Base-by-base conservation (phyloP, 495 filamentous ascomycete species). In the Penicillium coffeae region DNA sequence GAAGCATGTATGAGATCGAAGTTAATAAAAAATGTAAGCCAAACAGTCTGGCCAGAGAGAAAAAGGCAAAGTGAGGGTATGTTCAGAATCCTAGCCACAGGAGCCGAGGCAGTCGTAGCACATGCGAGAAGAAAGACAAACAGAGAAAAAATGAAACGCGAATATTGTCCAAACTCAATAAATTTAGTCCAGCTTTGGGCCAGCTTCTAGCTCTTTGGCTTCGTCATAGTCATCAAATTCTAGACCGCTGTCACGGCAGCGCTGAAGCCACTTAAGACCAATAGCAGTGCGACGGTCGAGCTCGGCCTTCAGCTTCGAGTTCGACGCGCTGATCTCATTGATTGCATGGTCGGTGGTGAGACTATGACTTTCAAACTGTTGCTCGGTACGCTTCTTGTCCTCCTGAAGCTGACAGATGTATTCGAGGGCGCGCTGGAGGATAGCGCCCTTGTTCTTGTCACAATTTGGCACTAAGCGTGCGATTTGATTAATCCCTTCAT, bases 391-490 rank as follows among this genome's bases (percentile, higher is more conserved):
- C 15, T 85, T 82, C 71, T 96, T 94, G 54, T 96, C 94, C 56
- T 95, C 90, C 62, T 94, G 95, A 14, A 98, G 75, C 61, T 96
- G 89, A 8, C 81, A 86, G 64, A 98, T 98, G 70, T 94, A 97
- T 50, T 88, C 79, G 16, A 96, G 92, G 1, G 93, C 92, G 8
- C 93, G 87, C 60, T 95, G 90, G 30, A 98, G 73, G 47, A 98
- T 96, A 1, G 90, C 93, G 3, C 93, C 93, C 68, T 98, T 98
- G 71, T 98, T 98, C 77, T 97, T 98, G 68, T 98, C 93, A 60
- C 93, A 98, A 30, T 90, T 90, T 2, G 93, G 93, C 0, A 98
- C 93, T 45, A 98, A 92, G 68, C 96, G 96, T 43, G 94, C 88
- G 34, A 98, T 84, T 69, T 98, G 92, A 60, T 96, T 97, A 60